These are phyloP conservation scores for Monascus purpureus DNA, from an alignment of 495 filamentous ascomycete genomes.

Conservation along the genomic window DNA sequence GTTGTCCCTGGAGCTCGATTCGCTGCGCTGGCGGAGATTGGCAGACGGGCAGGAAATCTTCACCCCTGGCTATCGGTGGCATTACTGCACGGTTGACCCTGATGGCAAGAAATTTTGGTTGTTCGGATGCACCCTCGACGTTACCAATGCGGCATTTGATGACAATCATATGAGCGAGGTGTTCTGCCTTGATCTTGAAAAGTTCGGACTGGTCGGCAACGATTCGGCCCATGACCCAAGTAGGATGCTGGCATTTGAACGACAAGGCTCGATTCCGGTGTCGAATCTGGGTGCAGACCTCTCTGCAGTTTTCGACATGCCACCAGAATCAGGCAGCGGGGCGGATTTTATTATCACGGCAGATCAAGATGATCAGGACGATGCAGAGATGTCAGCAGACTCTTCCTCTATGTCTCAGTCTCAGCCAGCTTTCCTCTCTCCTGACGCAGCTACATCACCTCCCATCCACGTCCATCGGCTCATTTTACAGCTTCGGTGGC, in stretches of 20 bases:
- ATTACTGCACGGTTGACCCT: conserved; percentile 90
- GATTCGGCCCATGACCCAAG: conserved; percentile 45
- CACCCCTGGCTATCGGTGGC: conserved; percentile 77
- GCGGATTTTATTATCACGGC: conserved; percentile 81
- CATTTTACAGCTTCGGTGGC: conserved; percentile 88
- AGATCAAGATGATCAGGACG: conserved; percentile 51
- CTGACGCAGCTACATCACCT: conserved; percentile 52
- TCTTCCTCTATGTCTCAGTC: conserved; percentile 22
- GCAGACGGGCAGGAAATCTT: conserved; percentile 91
- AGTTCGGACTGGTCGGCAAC: conserved; percentile 78
- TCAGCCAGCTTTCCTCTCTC: conserved; percentile 46
- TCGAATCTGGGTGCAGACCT: conserved; percentile 69
- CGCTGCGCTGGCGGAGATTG: conserved; percentile 82
- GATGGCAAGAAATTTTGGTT: conserved; percentile 93
- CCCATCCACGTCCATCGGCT: conserved; percentile 87
- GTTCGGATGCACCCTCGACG: conserved; percentile 74
- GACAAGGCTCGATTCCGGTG: conserved; percentile 27
- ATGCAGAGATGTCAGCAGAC: conserved; percentile 42
- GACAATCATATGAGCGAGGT: conserved; percentile 93
- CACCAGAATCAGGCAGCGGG: conserved; percentile 63
- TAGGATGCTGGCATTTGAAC: conserved; percentile 38
- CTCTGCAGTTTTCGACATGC: conserved; percentile 67
- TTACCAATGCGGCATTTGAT: conserved; percentile 34
- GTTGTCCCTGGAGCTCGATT: conserved; percentile 71
- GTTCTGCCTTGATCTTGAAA: conserved; percentile 74